Conservation (phyloP, 345 rosid species). For the Salix udensis region DNA sequence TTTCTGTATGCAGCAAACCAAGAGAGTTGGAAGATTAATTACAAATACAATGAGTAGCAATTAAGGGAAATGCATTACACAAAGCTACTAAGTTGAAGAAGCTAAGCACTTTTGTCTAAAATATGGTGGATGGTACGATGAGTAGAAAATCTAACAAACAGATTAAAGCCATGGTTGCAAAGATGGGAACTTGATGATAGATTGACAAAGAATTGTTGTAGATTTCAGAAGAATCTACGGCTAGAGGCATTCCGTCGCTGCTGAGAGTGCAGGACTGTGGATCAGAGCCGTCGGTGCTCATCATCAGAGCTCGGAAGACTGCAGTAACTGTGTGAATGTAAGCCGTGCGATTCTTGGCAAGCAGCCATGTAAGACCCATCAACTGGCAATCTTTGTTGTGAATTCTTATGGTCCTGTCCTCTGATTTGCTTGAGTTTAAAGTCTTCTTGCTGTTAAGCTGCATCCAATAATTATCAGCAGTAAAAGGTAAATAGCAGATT, state of each 20-base stretch:
- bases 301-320: conserved; percentile 76
- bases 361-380: conserved; percentile 98
- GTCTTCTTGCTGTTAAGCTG: conserved; percentile 60
- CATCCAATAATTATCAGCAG: conserved; percentile 7
- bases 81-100: conserved; percentile 1
- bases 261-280: conserved; percentile 70
- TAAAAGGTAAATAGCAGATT: neutral
- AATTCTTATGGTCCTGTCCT: conserved; percentile 71
- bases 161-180: conserved; percentile 2
- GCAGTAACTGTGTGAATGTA: conserved; percentile 77
- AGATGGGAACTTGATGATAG: conserved; percentile 8
- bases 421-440: conserved; percentile 53
- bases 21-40: neutral
- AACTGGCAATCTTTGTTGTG: conserved; percentile 81
- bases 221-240: conserved; percentile 72
- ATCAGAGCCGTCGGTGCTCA: conserved; percentile 39
- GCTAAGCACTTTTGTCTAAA: conserved; percentile 11
- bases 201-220: conserved; percentile 36
- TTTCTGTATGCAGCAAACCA: neutral
- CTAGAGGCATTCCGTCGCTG: conserved; percentile 85
- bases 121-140: conserved; percentile 14
- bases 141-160: conserved; percentile 13
- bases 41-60: neutral
- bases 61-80: conserved; percentile 5
- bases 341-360: conserved; percentile 67